Evolutionary conservation across 768 basidiomycete species (phyloP).

Genomic region (Suillus variegatus): DNA sequence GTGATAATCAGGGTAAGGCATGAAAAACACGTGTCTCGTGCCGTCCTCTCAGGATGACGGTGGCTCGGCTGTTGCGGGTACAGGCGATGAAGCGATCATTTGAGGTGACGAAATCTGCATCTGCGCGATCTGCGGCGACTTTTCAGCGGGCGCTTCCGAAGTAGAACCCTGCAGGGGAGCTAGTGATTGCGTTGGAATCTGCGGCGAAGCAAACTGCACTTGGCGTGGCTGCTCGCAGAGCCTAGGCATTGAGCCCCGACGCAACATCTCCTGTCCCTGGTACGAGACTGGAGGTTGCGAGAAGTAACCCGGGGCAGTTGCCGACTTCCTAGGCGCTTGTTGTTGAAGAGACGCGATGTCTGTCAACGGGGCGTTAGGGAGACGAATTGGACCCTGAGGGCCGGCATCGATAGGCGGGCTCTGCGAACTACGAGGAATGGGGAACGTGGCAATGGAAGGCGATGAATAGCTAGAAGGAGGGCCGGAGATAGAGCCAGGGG

Average conservation of each 20-base stretch:
- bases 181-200: constrained; percentile 31
- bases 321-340: constrained; percentile 35
- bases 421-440: constrained; percentile 58
- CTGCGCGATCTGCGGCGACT: constrained; percentile 21
- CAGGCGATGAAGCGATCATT: constrained; percentile 23
- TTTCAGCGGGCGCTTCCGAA: constrained; percentile 22
- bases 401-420: constrained; percentile 54
- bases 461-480: constrained; percentile 69
- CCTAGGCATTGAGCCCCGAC: constrained; percentile 32
- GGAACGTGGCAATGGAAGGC: constrained; percentile 58
- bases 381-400: constrained; percentile 50
- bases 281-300: constrained; percentile 26
- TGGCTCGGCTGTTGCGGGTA: constrained; percentile 18
- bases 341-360: constrained; percentile 61
- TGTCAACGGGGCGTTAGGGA: constrained; percentile 70
- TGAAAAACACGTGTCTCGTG: constrained; percentile 2
- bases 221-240: constrained; percentile 23
- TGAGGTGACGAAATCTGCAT: constrained; percentile 29
- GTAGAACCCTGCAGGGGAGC: constrained; percentile 27
- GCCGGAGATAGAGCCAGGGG: constrained; percentile 51
- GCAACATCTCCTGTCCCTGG: constrained; percentile 31
- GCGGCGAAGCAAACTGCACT: constrained; percentile 30
- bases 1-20: neutral
- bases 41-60: constrained; percentile 19
- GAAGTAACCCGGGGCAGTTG: constrained; percentile 35